These are phyloP conservation scores for Debaryomycetaceae sp. DNA, from an alignment of 1,139 yeast species.

Conservation along the genomic window DNA sequence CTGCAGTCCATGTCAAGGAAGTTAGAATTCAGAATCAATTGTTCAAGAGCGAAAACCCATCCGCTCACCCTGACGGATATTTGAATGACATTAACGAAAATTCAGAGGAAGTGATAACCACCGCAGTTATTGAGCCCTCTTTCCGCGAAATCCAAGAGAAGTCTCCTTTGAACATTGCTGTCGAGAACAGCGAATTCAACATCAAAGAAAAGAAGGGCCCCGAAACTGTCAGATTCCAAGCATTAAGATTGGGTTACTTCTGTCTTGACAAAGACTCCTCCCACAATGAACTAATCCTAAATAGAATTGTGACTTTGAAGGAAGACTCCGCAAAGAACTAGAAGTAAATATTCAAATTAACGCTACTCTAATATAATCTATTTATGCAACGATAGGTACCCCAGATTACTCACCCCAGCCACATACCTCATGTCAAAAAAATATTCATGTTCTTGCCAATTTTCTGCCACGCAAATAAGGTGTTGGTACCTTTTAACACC, in stretches of 20 bases:
- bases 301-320: constrained; percentile 87
- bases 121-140: constrained; percentile 77
- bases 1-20: constrained; percentile 58
- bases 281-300: constrained; percentile 61
- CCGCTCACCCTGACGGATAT: constrained; percentile 82
- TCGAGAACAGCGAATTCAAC: constrained; percentile 65
- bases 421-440: too few relatives aligned
- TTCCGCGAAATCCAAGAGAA: constrained; percentile 63
- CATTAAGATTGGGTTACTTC: constrained; percentile 94
- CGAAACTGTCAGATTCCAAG: constrained; percentile 96
- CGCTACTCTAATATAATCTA: too few relatives aligned
- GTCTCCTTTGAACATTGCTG: constrained; percentile 75
- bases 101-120: constrained; percentile 64
- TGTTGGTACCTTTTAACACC: too few relatives aligned
- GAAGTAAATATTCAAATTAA: too few relatives aligned
- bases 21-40: constrained; percentile 85
- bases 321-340: constrained; percentile 56
- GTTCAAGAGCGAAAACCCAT: constrained; percentile 90
- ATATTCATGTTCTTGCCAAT: too few relatives aligned
- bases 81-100: constrained; percentile 77
- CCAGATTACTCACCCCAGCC: too few relatives aligned
- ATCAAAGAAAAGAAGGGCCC: constrained; percentile 61
- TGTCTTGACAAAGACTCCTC: constrained; percentile 81
- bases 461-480: too few relatives aligned
- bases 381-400: too few relatives aligned